Base-by-base conservation (phyloP, 805 yeast species). In the Wickerhamiella galacta region DNA sequence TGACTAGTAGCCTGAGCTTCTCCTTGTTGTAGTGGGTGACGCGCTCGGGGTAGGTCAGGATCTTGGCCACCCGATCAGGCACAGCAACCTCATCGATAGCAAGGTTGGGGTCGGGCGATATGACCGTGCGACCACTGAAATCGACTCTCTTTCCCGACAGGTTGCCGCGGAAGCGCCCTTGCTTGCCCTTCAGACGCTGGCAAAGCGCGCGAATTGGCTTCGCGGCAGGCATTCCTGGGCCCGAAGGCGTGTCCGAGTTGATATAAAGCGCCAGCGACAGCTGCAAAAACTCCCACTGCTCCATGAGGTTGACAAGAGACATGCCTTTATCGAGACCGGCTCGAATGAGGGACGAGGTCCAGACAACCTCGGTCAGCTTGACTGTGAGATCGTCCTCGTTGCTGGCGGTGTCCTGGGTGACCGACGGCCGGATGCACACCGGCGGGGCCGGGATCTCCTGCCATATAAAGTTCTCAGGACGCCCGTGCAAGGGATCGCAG, bases 371-470 rank as follows among this genome's bases (percentile, higher is more conserved):
- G 0, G 96, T 82, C 37, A 90, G 62, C 52, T 90, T 90, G 20
- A 85, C 95, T 0, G 99, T 90, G 42, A 90, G 62, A 57, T 92
- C 99, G 57, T 90, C 99, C 60, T 90, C 99, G 56, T 90, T 90
- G 14, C 92, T 76, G 20, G 93, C 90, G 4, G 75, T 68, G 43
- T 79, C 92, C 52, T 80, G 83, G 85, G 81, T 82, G 20, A 90
- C 96, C 4, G 96, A 85, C 3, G 99, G 99, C 44, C 99, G 71
- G 35, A 90, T 90, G 64, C 98, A 90, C 14, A 92, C 95, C 0
- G 99, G 99, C 1, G 99, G 98, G 0, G 96, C 96, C 0, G 98
- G 98, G 34, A 90, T 66, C 52, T 85, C 90, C 50, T 93, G 70
- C 99, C 98, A 90, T 25, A 90, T 71, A 53, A 85, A 90, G 66